Conservation (phyloP, 2,329 filamentous ascomycete species). For the Gaeumannomyces tritici region DNA sequence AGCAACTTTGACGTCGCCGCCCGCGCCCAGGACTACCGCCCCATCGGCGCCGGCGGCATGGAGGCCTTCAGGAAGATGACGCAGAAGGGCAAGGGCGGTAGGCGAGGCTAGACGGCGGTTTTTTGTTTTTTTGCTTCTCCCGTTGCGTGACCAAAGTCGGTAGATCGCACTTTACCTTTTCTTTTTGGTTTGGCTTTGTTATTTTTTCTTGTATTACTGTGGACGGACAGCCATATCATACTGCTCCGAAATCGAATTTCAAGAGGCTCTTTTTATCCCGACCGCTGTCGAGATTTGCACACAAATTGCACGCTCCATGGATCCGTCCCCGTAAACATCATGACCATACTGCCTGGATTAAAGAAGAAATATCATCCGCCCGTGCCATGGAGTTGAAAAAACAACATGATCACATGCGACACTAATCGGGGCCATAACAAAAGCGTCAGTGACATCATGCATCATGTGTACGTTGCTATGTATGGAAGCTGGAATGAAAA, state of each 20-base stretch:
- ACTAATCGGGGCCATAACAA: background rate
- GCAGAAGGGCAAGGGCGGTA: slow-evolving; percentile 41
- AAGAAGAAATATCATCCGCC: no score
- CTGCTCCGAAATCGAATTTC: no score
- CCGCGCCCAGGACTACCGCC: slow-evolving; percentile 42
- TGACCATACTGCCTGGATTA: no score
- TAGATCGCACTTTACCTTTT: no score
- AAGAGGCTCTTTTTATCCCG: no score
- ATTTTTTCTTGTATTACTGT: background rate
- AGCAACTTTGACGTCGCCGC: slow-evolving; percentile 48
- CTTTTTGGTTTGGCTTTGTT: background rate
- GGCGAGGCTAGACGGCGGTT: background rate
- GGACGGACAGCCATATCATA: no score
- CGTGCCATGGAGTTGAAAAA: no score
- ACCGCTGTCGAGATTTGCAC: no score
- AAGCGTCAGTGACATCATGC: background rate
- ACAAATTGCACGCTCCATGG: no score
- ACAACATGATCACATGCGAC: background rate
- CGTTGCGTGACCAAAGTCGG: no score
- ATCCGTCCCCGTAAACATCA: no score
- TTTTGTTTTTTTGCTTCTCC: no score
- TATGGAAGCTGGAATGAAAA: background rate
- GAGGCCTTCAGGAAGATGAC: slow-evolving; percentile 60
- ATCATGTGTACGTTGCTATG: background rate
- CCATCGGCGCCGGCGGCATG: slow-evolving; percentile 52